Evolutionary conservation across 208 protist genomes (phyloP).

Genomic region (Trichomonas gallinae): DNA sequence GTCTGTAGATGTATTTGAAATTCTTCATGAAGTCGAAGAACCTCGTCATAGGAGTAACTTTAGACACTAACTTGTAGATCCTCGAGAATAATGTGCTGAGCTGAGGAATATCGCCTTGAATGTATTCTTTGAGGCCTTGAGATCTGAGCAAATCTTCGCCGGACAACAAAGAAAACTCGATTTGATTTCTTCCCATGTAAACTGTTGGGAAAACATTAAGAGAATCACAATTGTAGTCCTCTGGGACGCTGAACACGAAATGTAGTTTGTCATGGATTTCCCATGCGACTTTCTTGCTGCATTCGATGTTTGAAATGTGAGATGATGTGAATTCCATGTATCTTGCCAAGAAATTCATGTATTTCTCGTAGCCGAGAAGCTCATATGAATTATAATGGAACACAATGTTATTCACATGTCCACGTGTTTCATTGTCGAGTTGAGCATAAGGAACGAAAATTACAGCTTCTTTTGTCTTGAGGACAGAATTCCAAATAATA

Average conservation of each 20-base stretch:
- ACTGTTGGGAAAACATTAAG: neutral
- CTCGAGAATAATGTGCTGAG: neutral
- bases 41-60: neutral
- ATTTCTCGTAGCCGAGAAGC: neutral
- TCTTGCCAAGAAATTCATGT: neutral
- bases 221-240: neutral
- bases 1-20: neutral
- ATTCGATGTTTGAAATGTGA: neutral
- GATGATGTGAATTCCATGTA: neutral
- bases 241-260: neutral
- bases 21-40: neutral
- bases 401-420: neutral
- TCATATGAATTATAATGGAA: neutral
- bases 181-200: neutral
- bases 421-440: neutral
- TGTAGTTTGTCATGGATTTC: neutral
- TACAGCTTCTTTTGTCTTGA: neutral
- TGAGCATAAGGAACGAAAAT: neutral
- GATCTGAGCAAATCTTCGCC: neutral
- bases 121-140: neutral
- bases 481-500: neutral
- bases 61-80: neutral
- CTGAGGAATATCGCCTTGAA: neutral
- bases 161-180: neutral
- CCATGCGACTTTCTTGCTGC: neutral